Percentiles rank a stretch among this genome's conserved stretches.
These are phyloP conservation scores for Hawksworthiomyces lignivorus DNA, from an alignment of 2,329 filamentous ascomycete genomes.

Conservation along the genomic window DNA sequence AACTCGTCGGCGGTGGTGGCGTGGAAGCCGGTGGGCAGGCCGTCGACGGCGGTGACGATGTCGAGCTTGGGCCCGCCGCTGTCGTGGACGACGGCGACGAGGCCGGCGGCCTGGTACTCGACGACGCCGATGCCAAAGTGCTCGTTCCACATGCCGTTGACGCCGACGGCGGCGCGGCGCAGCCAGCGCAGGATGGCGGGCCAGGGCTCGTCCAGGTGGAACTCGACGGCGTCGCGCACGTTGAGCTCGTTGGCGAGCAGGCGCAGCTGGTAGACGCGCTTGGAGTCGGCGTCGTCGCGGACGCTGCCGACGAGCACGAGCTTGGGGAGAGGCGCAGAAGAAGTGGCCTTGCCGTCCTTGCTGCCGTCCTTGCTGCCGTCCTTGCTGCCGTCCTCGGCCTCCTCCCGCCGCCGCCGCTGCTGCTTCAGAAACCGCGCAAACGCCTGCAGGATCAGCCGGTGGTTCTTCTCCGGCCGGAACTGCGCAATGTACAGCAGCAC, in stretches of 20 bases:
- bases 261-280: constrained; percentile 79
- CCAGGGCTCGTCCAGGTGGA: constrained; percentile 87
- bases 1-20: constrained; percentile 74
- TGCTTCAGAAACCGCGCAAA: constrained; percentile 69
- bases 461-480: constrained; percentile 96
- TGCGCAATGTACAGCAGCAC: constrained; percentile 89
- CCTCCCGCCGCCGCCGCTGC: constrained; percentile 8
- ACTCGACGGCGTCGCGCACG: constrained; percentile 77
- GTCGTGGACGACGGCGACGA: constrained; percentile 89
- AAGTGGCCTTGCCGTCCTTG: too few relatives aligned
- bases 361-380: too few relatives aligned
- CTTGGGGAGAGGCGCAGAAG: constrained; percentile 37
- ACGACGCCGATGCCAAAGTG: constrained; percentile 98
- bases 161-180: constrained; percentile 68
- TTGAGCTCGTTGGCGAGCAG: constrained; percentile 79
- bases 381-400: not conserved
- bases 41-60: constrained; percentile 78
- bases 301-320: constrained; percentile 88
- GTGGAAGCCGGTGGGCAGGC: constrained; percentile 79
- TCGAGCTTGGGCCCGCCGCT: constrained; percentile 89
- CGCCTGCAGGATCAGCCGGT: constrained; percentile 74
- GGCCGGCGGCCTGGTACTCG: constrained; percentile 91
- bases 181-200: constrained; percentile 77
- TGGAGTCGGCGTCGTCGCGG: constrained; percentile 73
- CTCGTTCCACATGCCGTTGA: constrained; percentile 99